Evolutionary conservation across 2,329 filamentous ascomycete genomes (phyloP), one percentile per base, ranked within the genome.

Genomic region (Monosporascus ibericus): DNA sequence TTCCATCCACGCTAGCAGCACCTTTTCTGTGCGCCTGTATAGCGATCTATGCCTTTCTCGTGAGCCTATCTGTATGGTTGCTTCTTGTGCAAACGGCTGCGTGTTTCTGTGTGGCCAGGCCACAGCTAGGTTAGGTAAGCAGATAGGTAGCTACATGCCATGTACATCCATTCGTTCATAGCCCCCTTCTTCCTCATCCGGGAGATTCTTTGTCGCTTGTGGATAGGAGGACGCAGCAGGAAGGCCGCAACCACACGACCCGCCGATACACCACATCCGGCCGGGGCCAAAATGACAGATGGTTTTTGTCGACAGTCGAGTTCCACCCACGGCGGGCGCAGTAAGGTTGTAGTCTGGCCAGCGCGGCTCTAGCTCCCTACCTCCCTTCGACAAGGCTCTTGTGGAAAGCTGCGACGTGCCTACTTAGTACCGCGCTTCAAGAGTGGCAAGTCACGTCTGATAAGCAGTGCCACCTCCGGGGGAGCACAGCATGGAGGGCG

Each of bases 11-110:
- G n/a, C 22, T 22, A 50, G 39, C 39, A 14, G 34, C 39, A 42
- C 36, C 30, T 47, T 52, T 37, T 17, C 22, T 49, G 37, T 49
- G 40, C 46, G 22, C 17, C 37, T 30, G 22, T 50, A 47, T 44
- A 48, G 30, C 14, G 55, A 38, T 39, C 38, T 48, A 50, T 49
- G 51, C 58, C 36, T 48, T 34, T 34, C 5, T 9, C 9, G 30
- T 34, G 30, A 4, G 9, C 11, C 9, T 34, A 14, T 14, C 14
- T 34, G 30, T 34, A 34, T 34, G 11, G 57, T 53, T 58, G 60
- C 48, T 58, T 48, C 55, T 56, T 52, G 57, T 59, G 59, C 64
- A 66, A 66, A 66, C 63, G 62, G 57, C 51, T 42, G 53, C 55
- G 52, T 55, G 52, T 60, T 63, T 57, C 58, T 55, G 53, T 60